phyloP scores from a whole-genome alignment of 495 filamentous ascomycete genomes.

The Pseudevernia furfuracea region DNA sequence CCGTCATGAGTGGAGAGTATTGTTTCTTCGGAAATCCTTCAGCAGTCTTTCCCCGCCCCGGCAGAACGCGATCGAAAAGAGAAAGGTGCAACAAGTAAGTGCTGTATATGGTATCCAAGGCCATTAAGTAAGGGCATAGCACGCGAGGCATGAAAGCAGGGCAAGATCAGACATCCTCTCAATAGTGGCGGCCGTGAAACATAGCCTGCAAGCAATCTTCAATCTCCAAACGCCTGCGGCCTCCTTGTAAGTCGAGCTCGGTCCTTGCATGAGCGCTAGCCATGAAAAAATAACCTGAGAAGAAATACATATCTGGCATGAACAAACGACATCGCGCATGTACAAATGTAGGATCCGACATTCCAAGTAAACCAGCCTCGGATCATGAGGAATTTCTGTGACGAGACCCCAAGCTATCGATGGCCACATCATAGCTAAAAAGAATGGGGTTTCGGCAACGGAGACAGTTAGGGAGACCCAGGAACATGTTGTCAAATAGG shows the following conservation, averaged over 20 bases:
- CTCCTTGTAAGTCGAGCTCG: not conserved
- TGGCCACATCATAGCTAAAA: not conserved
- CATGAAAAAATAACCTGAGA: not conserved
- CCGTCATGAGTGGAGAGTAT: not conserved
- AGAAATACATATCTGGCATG: not conserved
- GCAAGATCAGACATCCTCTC: slow-evolving; percentile 11
- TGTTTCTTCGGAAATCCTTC: not conserved
- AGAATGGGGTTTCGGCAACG: not conserved
- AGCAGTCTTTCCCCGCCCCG: not conserved
- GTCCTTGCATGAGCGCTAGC: slow-evolving; percentile 4
- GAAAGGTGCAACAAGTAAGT: slow-evolving; percentile 1
- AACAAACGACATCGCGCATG: slow-evolving; percentile 7
- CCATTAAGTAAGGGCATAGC: slow-evolving; percentile 7
- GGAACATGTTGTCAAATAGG: not conserved
- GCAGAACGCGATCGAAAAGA: not conserved
- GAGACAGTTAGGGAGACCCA: not conserved
- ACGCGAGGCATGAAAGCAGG: not conserved
- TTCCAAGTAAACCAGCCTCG: not conserved
- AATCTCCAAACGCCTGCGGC: not conserved
- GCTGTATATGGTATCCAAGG: slow-evolving; percentile 18
- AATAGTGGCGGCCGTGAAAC: slow-evolving; percentile 3
- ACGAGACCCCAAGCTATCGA: not conserved
- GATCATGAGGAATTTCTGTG: not conserved
- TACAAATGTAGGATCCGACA: not conserved
- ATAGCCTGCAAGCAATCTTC: not conserved